Evolutionary conservation across 2,329 filamentous ascomycete genomes (phyloP).

Genomic region (Gnomoniopsis smithogilvyi): DNA sequence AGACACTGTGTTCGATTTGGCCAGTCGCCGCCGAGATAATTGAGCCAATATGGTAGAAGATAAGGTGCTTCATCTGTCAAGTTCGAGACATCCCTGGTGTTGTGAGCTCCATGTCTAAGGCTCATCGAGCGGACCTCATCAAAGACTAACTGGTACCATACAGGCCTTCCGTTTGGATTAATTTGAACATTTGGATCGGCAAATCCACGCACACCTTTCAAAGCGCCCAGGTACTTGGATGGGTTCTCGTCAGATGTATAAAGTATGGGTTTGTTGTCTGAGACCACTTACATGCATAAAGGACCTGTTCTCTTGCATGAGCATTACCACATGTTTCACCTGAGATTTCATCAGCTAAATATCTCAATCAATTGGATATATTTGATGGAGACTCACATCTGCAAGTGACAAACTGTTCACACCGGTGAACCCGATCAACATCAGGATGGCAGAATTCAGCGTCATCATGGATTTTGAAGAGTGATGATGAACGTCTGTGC

Average conservation of each 20-base stretch:
- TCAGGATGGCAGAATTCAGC: too few relatives aligned
- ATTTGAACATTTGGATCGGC: slow-evolving; percentile 51
- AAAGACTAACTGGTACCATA: slow-evolving; percentile 45
- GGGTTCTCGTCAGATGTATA: too few relatives aligned
- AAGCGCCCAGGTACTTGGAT: slow-evolving; percentile 48
- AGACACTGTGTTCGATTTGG: slow-evolving; percentile 49
- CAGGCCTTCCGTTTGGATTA: slow-evolving; percentile 38
- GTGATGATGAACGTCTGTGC: too few relatives aligned
- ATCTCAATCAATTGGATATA: too few relatives aligned
- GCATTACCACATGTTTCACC: slow-evolving; percentile 55
- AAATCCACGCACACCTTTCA: slow-evolving; percentile 52
- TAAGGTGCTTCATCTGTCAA: slow-evolving; percentile 38
- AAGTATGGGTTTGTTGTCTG: too few relatives aligned
- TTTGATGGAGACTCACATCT: not conserved
- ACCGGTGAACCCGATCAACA: too few relatives aligned
- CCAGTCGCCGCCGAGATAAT: slow-evolving; percentile 42
- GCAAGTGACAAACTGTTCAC: not conserved
- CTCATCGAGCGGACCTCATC: too few relatives aligned
- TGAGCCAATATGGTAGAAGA: slow-evolving; percentile 50
- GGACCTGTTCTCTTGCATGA: slow-evolving; percentile 47
- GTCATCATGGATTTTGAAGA: too few relatives aligned
- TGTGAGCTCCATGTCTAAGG: not conserved
- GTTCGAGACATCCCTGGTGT: slow-evolving; percentile 30
- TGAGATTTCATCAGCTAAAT: too few relatives aligned
- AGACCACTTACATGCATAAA: slow-evolving; percentile 28